A percentile compares a stretch with the other conserved stretches of the same genome.
These are phyloP conservation scores for Plasmodium relictum DNA, from an alignment of 169 alveolate genomes.

Conservation along the genomic window DNA sequence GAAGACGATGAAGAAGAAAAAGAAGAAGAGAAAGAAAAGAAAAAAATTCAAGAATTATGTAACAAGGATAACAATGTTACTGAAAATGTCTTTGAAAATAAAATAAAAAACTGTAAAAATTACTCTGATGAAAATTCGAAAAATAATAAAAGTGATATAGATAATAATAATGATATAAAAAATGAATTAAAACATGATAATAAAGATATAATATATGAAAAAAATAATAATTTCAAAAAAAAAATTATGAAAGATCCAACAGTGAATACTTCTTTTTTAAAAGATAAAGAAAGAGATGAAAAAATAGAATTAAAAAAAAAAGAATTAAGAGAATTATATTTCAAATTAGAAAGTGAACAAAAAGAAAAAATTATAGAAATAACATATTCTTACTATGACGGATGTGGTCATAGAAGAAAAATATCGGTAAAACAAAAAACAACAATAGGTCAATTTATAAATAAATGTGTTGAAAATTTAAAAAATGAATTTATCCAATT, in stretches of 20 bases:
- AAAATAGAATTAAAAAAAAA: conserved; percentile 63
- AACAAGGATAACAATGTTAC: neutral
- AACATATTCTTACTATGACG: conserved; percentile 76
- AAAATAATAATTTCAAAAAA: conserved; percentile 31
- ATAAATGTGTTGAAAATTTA: conserved; percentile 77
- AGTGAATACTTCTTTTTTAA: conserved; percentile 67
- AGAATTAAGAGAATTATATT: conserved; percentile 75
- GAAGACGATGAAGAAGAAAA: conserved; percentile 27
- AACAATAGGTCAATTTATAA: conserved; percentile 78
- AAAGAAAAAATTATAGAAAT: conserved; percentile 73
- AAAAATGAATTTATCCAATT: conserved; percentile 64
- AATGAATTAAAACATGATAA: neutral
- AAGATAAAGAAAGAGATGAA: conserved; percentile 76
- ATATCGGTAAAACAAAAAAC: conserved; percentile 71
- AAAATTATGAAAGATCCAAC: conserved; percentile 75
- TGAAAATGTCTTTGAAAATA: neutral
- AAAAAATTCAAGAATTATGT: neutral
- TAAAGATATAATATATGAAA: neutral
- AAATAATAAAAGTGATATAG: neutral
- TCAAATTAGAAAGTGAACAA: conserved; percentile 70
- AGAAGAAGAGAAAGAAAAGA: conserved; percentile 18
- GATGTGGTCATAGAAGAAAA: conserved; percentile 76
- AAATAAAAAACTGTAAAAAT: neutral
- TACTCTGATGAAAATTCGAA: neutral
- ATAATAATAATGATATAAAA: conserved; percentile 4